phyloP scores from a whole-genome alignment of 352 stramenopile species.

The Plasmopara viticola region DNA sequence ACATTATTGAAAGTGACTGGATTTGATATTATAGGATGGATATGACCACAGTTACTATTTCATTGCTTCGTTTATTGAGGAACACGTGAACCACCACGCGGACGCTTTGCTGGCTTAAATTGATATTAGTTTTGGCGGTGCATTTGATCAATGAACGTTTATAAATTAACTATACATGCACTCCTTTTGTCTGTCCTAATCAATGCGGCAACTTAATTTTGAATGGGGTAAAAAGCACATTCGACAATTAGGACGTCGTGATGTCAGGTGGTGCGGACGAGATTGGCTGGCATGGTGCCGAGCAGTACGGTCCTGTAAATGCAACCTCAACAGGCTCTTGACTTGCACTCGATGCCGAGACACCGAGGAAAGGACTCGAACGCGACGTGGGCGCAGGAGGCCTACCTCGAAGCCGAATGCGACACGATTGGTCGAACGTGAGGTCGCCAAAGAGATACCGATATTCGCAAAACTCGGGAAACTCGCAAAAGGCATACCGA shows the following conservation, averaged over 20 bases:
- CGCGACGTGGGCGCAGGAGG: constrained; percentile 11
- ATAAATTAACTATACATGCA: too few species aligned
- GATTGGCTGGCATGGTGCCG: constrained; percentile 24
- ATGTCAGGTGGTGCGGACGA: constrained; percentile 18
- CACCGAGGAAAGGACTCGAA: constrained; percentile 19
- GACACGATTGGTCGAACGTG: constrained; percentile 75
- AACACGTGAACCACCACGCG: constrained; percentile 94
- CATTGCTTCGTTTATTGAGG: constrained; percentile 93
- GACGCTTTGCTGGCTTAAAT: constrained; percentile 51
- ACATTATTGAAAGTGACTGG: neutral
- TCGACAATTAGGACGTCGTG: constrained; percentile 18
- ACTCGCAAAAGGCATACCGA: constrained; percentile 59
- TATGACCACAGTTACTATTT: constrained; percentile 99
- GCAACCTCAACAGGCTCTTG: constrained; percentile 19
- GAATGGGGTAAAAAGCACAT: constrained; percentile 28
- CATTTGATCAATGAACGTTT: too few species aligned
- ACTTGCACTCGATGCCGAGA: constrained; percentile 20
- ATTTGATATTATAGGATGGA: constrained; percentile 48
- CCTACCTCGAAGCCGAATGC: constrained; percentile 40
- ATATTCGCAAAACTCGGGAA: constrained; percentile 75
- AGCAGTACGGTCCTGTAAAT: constrained; percentile 40
- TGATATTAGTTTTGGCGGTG: too few species aligned
- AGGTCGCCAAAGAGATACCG: constrained; percentile 77
- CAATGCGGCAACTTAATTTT: neutral
- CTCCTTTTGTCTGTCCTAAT: too few species aligned